Percentiles rank a stretch among this genome's conserved stretches.
Evolutionary conservation across 2,329 filamentous ascomycete species (phyloP).

Genomic region (Graphium sp.): DNA sequence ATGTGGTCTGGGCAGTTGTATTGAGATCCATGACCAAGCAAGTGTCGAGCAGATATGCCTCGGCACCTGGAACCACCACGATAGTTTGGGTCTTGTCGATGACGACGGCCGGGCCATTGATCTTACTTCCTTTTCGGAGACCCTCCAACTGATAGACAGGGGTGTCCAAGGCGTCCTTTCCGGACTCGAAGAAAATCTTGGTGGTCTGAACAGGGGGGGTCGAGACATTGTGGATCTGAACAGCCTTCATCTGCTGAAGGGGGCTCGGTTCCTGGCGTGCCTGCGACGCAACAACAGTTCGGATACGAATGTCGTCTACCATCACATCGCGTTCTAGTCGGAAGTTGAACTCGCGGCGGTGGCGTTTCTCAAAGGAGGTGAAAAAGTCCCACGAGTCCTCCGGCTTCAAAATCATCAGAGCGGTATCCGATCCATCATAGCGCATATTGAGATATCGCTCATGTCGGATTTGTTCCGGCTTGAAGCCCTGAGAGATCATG

Average conservation of each 20-base stretch:
- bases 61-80: slow-evolving; percentile 35
- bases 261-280: slow-evolving; percentile 3
- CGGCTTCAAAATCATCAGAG: slow-evolving; percentile 18
- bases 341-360: slow-evolving; percentile 63
- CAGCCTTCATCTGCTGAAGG: not conserved
- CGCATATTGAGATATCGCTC: slow-evolving; percentile 25
- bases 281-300: slow-evolving; percentile 13
- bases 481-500: slow-evolving; percentile 19
- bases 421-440: slow-evolving; percentile 11
- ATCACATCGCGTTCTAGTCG: slow-evolving; percentile 26
- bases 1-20: slow-evolving; percentile 3
- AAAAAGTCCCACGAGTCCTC: slow-evolving; percentile 34
- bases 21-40: slow-evolving; percentile 17
- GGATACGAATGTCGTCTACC: slow-evolving; percentile 23
- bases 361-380: slow-evolving; percentile 50
- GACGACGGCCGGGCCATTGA: slow-evolving; percentile 48
- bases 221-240: slow-evolving; percentile 4
- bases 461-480: slow-evolving; percentile 20
- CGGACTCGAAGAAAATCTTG: slow-evolving; percentile 10
- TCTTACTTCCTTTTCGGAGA: not conserved
- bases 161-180: slow-evolving; percentile 10
- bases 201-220: slow-evolving; percentile 7
- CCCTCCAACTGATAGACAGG: slow-evolving; percentile 9
- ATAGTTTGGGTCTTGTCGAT: slow-evolving; percentile 62
- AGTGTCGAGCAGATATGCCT: slow-evolving; percentile 16